Conservation (phyloP, 2,329 filamentous ascomycete genomes). For the Teratosphaeriaceae sp. region DNA sequence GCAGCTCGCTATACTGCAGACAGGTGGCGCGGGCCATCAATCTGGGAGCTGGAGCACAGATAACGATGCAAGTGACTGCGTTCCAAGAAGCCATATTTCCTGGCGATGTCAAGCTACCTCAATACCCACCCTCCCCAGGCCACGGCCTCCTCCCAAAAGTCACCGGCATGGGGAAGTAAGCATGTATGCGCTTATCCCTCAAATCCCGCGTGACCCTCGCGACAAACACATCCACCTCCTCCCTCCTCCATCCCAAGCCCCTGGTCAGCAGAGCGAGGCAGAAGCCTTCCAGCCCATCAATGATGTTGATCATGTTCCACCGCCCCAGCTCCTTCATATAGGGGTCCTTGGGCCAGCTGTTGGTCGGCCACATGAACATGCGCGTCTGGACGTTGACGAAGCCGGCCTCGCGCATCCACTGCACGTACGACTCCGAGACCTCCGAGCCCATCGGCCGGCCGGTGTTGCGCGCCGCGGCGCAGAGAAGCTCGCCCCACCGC, state of each 20-base stretch:
- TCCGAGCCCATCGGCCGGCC: slow-evolving; percentile 37
- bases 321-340: slow-evolving; percentile 46
- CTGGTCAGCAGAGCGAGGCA: slow-evolving; percentile 37
- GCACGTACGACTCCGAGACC: slow-evolving; percentile 31
- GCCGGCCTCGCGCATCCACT: slow-evolving; percentile 35
- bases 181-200: slow-evolving; percentile 29
- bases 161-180: slow-evolving; percentile 34
- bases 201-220: slow-evolving; percentile 29
- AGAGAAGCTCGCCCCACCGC: slow-evolving; percentile 30
- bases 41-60: no score
- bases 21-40: no score
- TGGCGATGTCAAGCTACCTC: no score
- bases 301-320: slow-evolving; percentile 37
- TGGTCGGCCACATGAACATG: slow-evolving; percentile 37
- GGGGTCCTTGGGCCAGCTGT: slow-evolving; percentile 42
- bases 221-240: slow-evolving; percentile 39
- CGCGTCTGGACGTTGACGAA: slow-evolving; percentile 38
- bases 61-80: no score
- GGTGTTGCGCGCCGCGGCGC: slow-evolving; percentile 33
- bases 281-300: slow-evolving; percentile 38
- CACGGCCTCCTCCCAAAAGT: slow-evolving; percentile 28
- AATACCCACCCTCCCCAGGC: slow-evolving; percentile 1
- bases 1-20: no score
- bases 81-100: no score
- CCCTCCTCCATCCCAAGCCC: slow-evolving; percentile 35